Evolutionary conservation across 1,139 yeast species (phyloP), one percentile per base, ranked within the genome.

Genomic region (Saccharomyces hybrid): DNA sequence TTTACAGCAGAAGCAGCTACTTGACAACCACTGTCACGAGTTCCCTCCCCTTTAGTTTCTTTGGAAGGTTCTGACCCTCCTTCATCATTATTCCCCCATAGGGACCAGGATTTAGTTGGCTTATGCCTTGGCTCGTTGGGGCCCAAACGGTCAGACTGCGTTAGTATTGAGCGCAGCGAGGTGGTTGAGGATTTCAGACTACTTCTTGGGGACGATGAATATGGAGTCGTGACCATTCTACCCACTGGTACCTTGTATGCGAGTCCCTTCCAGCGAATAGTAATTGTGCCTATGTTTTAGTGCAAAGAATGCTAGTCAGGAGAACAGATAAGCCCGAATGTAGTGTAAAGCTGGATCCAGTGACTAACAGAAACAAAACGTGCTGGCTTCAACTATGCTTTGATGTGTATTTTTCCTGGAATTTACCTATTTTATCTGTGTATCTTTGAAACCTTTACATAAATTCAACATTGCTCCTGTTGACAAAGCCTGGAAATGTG

Each of bases 281-380:
- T 38, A 38, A 38, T 38, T n/a, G 42, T 38, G 42, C 42, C 42
- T 38, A 8, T 38, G 4, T 16, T 16, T 9, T 38, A 23, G 25
- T 23, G 25, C 42, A 38, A 9, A 38, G 23, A 38, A 38, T 38
- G 42, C 42, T 9, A 38, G 42, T 38, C 23, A 38, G 42, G 42
- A 38, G n/a, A 9, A 38, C 13, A 38, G 25, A 38, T 38, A 38
- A 48, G 55, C 38, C 42, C 8, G n/a, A 38, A 44, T 48, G 42
- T 38, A 16, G 34, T 11, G 25, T 38, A 4, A 38, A 38, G 20
- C 42, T 3, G 42, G 25, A 7, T 38, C 3, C 23, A 16, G 42
- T 8, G 2, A 38, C 42, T 38, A 38, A 38, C 5, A 38, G 42
- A 16, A 38, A 38, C 42, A 38, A 14, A 38, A 8, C 2, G n/a